Evolutionary conservation across 2,329 filamentous ascomycete genomes (phyloP).

Genomic region (Juglanconis oblonga): DNA sequence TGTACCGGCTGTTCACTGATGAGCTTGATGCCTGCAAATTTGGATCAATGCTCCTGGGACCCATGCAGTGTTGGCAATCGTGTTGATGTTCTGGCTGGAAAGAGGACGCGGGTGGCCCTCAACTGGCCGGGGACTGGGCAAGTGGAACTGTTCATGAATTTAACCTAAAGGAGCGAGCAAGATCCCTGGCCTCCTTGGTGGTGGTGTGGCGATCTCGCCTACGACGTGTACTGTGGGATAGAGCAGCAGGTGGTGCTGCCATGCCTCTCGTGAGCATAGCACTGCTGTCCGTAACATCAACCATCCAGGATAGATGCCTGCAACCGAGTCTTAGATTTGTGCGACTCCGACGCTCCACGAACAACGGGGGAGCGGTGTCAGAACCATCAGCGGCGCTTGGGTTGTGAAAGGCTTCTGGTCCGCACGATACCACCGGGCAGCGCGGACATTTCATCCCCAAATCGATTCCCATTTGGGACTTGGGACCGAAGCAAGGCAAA

Average conservation of each 20-base stretch:
- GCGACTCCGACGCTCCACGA: not conserved
- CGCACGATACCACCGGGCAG: not conserved
- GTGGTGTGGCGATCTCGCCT: conserved; percentile 1
- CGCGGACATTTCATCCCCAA: not conserved
- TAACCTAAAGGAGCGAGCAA: not conserved
- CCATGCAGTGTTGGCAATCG: not conserved
- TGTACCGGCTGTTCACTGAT: not conserved
- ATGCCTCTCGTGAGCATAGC: not conserved
- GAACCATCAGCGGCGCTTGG: not conserved
- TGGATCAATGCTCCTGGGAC: not conserved
- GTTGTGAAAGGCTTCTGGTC: not conserved
- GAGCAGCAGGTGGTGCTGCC: not conserved
- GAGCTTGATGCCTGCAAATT: not conserved
- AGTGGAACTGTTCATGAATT: not conserved
- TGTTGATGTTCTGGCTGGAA: not conserved
- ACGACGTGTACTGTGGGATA: not conserved
- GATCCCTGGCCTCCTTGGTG: conserved; percentile 3
- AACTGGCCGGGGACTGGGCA: not conserved
- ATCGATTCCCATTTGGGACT: not conserved
- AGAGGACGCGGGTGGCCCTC: not conserved
- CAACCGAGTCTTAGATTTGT: not conserved
- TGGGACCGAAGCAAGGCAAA: not conserved
- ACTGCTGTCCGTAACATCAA: not conserved
- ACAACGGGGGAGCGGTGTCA: not conserved
- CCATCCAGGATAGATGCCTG: not conserved